These are phyloP conservation scores for Arthrobotrys megalospora DNA, from an alignment of 2,329 filamentous ascomycete species.

Conservation along the genomic window DNA sequence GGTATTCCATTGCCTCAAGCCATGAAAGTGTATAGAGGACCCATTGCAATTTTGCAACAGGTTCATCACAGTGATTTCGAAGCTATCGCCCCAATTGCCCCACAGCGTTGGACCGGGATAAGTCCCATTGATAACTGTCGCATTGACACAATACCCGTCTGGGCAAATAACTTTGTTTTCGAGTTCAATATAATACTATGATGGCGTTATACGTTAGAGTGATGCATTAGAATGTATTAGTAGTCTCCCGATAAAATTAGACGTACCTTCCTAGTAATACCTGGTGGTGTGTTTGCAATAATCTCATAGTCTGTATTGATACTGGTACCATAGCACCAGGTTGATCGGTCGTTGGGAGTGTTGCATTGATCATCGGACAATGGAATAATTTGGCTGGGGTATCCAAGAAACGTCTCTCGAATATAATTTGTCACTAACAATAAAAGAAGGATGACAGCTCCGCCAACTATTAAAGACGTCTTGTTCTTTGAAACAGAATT, in stretches of 20 bases:
- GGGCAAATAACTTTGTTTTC: constrained; percentile 42
- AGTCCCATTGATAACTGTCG: constrained; percentile 45
- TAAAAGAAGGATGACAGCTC: background rate
- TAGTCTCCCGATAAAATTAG: constrained; percentile 17
- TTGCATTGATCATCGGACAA: constrained; percentile 17
- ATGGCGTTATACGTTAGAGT: background rate
- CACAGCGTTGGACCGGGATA: constrained; percentile 62
- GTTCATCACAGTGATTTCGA: constrained; percentile 24
- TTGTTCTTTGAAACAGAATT: background rate
- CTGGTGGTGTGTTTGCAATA: constrained; percentile 5
- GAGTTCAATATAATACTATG: constrained; percentile 56
- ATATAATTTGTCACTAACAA: background rate
- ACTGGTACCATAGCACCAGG: constrained; percentile 32
- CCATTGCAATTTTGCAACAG: constrained; percentile 12
- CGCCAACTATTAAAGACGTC: background rate
- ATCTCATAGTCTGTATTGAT: constrained; percentile 50
- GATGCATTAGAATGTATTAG: no score
- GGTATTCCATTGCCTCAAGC: constrained; percentile 23
- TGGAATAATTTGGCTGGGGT: background rate
- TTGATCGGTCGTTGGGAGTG: constrained; percentile 29
- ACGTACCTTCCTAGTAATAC: background rate
- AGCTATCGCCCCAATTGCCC: constrained; percentile 65
- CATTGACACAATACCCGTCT: constrained; percentile 51
- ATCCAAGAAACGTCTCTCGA: background rate
- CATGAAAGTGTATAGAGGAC: constrained; percentile 30